Base-by-base conservation (phyloP, 1,284 basidiomycete species). In the Puccinia novopanici region DNA sequence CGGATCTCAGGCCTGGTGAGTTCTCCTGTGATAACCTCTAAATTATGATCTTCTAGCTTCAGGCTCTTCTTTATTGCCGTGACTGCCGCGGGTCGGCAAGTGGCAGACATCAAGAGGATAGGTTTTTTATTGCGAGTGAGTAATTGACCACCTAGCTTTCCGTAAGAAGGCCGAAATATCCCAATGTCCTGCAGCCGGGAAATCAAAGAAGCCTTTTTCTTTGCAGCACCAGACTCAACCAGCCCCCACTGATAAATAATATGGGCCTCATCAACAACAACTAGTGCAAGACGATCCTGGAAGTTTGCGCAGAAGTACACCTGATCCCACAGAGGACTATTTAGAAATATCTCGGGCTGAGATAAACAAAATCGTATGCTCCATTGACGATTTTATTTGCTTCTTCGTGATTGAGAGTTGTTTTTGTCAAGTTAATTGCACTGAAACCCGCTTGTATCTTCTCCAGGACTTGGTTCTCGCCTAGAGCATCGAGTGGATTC, bases 51-150 rank as follows among this genome's bases (percentile, higher is more conserved):
- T 15, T 34, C 22, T 12, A 71, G 24, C 24, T 71, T 71, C 5
- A 71, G 68, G 19, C 68, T 71, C 22, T 48, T 71, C 68, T 52
- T 45, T 40, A 71, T 71, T 2, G 40, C 68, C 3, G 17, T 34
- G 2, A 71, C 45, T 1, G 68, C 68, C 1, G 22, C 22, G 10
- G 68, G 68, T 19, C 40, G 1, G 27, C 68, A 71, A 22, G 68
- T 71, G 6, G 68, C 68, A 2, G 65, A n/a, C n/a, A n/a, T n/a
- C n/a, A n/a, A n/a, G n/a, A n/a, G n/a, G n/a, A n/a, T n/a, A n/a
- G n/a, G n/a, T 37, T 40, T 34, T 68, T 24, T 45, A 15, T 45
- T 45, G 6, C 42, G 42, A 45, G 42, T 45, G 15, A 45, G 42
- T 15, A n/a, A n/a, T n/a, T n/a, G n/a, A n/a, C n/a, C n/a, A n/a